Conservation (phyloP, 2,329 filamentous ascomycete genomes). For the Paraphoma chrysanthemicola region DNA sequence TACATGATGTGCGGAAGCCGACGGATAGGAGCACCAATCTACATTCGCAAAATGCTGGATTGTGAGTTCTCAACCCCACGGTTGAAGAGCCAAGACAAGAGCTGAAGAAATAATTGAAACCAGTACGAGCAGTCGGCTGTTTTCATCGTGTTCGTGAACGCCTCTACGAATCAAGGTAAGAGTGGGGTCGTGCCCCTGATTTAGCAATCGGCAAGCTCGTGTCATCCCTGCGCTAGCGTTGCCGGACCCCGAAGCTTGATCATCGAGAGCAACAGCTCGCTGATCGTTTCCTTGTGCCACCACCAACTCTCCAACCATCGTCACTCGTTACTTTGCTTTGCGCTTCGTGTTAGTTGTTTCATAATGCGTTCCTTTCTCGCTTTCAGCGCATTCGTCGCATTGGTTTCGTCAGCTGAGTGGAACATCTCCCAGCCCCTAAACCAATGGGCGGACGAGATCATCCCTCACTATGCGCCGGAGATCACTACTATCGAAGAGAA, state of each 20-base stretch:
- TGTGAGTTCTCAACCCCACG: too few species aligned
- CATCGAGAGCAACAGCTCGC: constrained; percentile 1
- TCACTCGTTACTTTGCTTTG: constrained; percentile 8
- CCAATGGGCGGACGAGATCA: background rate
- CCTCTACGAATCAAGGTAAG: background rate
- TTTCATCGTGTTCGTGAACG: background rate
- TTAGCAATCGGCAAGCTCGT: constrained; percentile 2
- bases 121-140: background rate
- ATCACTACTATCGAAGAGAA: constrained; percentile 26
- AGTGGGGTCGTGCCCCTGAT: background rate
- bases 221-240: constrained; percentile 21
- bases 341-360: background rate
- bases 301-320: constrained; percentile 1
- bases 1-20: background rate
- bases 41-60: too few species aligned
- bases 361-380: constrained; percentile 22
- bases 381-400: constrained; percentile 12
- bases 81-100: background rate
- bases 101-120: background rate
- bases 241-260: constrained; percentile 8
- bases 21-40: background rate
- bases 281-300: constrained; percentile 5
- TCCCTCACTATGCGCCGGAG: constrained; percentile 10
- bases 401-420: constrained; percentile 9
- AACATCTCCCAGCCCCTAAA: constrained; percentile 1